Base-by-base conservation (phyloP, 192 early-diverging fungal species). In the Coemansia sp. region DNA sequence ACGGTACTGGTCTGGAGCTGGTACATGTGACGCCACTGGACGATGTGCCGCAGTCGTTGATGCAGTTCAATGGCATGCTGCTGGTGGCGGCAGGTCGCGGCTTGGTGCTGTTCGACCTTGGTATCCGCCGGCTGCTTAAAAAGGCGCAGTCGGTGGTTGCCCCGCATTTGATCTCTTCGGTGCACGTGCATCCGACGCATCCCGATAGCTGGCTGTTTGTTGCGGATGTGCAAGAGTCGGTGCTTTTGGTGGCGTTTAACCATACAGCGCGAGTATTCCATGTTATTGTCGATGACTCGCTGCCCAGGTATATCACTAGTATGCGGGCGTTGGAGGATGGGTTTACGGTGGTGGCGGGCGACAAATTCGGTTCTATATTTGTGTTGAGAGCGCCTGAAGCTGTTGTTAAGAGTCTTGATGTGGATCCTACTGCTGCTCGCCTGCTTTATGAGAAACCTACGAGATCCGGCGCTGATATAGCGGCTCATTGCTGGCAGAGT, bases 331-430 rank as follows among this genome's bases (percentile, higher is more conserved):
- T 97, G 87, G 76, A 95, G 38, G 96, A 98, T 81, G 97, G 95
- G 71, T 92, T 97, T 71, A 98, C 98, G 6, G 88, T 97, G 6
- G 92, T 88, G 6, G 92, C 89, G 18, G 97, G 93, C 20, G 98
- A 99, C 88, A 96, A 97, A 79, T 99, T 99, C 90, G 98, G 98
- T 38, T 97, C 97, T 68, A 80, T 99, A 24, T 91, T 90, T 62
- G 89, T 94, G 12, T 70, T 90, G 61, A 87, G 98, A 22, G 75
- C 57, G 66, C 88, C 94, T 2, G 65, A 83, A 27, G 80, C 87
- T 8, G 86, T 89, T 0, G 87, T 86, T 22, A 81, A 90, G 61
- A 89, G 92, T 63, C 79, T 98, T 49, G 96, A 97, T 60, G 91
- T 94, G 33, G 97, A 97, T 72, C 90, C 93, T 6, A 15, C 41